phyloP scores from a whole-genome alignment of 495 filamentous ascomycete genomes.

The Annulohypoxylon stygium region DNA sequence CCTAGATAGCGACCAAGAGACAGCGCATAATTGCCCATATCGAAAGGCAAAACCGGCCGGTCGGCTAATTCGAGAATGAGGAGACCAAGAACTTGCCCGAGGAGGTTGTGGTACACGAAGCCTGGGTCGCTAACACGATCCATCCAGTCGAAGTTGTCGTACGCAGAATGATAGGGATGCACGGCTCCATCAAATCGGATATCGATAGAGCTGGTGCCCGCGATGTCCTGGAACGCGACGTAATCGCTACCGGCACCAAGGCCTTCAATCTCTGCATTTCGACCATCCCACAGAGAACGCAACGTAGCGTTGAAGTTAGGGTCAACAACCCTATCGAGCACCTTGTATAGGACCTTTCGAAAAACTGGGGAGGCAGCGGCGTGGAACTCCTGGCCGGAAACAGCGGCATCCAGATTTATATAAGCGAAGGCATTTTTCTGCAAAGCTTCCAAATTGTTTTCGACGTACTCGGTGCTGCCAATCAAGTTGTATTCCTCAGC shows the following conservation, averaged over 20 bases:
- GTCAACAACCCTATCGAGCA: constrained; percentile 79
- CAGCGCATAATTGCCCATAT: constrained; percentile 73
- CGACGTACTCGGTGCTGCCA: constrained; percentile 94
- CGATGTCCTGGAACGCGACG: constrained; percentile 91
- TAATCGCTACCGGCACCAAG: constrained; percentile 89
- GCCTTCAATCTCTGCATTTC: constrained; percentile 71
- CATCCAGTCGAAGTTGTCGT: constrained; percentile 93
- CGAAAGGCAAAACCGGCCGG: constrained; percentile 82
- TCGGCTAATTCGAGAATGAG: constrained; percentile 90
- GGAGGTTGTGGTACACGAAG: constrained; percentile 82
- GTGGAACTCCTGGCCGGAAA: constrained; percentile 78
- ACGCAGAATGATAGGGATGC: constrained; percentile 87
- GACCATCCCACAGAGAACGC: constrained; percentile 79
- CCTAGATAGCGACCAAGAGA: constrained; percentile 71
- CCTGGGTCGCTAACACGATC: constrained; percentile 79
- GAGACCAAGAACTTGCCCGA: constrained; percentile 84
- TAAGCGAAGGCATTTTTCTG: constrained; percentile 83
- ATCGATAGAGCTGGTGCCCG: constrained; percentile 91
- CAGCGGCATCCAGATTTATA: constrained; percentile 90
- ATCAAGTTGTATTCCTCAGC: constrained; percentile 93
- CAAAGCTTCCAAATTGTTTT: constrained; percentile 86
- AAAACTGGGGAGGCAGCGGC: constrained; percentile 85
- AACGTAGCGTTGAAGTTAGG: constrained; percentile 79
- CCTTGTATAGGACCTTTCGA: constrained; percentile 74
- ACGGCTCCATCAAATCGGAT: constrained; percentile 78